Evolutionary conservation across 306 rosid species (phyloP).

Genomic region (Prunus padus): DNA sequence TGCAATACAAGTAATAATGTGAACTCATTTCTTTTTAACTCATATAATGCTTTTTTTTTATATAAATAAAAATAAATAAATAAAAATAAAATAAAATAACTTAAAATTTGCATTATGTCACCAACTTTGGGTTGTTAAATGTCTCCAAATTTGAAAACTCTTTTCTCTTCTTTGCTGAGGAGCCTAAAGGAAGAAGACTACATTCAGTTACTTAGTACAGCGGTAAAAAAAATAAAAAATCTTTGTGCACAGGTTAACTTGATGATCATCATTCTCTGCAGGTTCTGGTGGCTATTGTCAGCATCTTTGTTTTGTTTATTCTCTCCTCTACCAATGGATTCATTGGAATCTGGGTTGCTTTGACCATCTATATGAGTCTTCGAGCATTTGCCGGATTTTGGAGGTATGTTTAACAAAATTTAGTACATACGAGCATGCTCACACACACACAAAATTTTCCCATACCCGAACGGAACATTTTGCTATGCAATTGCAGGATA

Average conservation of each 20-base stretch:
- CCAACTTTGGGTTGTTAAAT: too few relatives aligned
- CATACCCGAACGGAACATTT: not conserved
- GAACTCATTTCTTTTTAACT: not conserved
- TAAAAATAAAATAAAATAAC: too few relatives aligned
- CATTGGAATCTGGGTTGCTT: constrained; percentile 88
- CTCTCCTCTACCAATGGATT: constrained; percentile 72
- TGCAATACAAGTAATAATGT: not conserved
- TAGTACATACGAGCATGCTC: not conserved
- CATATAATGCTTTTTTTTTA: too few relatives aligned
- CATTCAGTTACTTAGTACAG: not conserved
- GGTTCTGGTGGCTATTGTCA: constrained; percentile 80
- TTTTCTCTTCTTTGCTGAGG: too few relatives aligned
- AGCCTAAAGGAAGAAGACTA: too few relatives aligned
- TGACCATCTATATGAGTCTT: constrained; percentile 82
- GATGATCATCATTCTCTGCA: constrained; percentile 24
- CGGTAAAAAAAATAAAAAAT: too few relatives aligned
- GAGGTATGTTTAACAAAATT: constrained; percentile 47
- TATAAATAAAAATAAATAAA: too few relatives aligned
- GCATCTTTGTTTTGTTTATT: constrained; percentile 69
- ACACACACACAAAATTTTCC: not conserved
- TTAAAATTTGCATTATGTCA: too few relatives aligned
- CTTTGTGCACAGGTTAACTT: not conserved
- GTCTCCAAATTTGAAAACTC: too few relatives aligned
- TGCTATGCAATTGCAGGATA: constrained; percentile 50
- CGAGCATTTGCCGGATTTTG: constrained; percentile 82